phyloP scores from a whole-genome alignment of 116 monocot genomes.

The Posidonia oceanica region DNA sequence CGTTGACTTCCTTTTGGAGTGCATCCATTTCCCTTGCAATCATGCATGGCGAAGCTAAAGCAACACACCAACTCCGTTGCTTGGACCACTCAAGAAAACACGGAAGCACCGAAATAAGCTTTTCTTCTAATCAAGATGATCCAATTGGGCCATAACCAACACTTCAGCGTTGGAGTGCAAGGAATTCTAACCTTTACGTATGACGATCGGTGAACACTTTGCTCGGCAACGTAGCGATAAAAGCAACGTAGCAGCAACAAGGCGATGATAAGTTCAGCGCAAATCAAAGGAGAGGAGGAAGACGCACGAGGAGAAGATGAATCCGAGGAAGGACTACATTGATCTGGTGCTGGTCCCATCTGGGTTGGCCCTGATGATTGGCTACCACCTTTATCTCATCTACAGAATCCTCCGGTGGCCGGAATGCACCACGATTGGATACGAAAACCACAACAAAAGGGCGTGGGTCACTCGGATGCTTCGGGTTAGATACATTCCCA shows the following conservation, averaged over 20 bases:
- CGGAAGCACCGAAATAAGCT: no score
- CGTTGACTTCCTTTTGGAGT: no score
- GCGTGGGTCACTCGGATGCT: slow-evolving; percentile 70
- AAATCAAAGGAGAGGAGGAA: neutral
- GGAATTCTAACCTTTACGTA: neutral
- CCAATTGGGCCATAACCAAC: neutral
- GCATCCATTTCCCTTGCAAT: no score
- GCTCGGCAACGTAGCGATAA: neutral
- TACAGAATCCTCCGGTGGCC: slow-evolving; percentile 49
- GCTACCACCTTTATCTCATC: slow-evolving; percentile 62
- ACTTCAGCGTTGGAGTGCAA: slow-evolving; percentile 1
- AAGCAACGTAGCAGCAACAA: neutral
- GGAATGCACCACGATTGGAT: slow-evolving; percentile 50
- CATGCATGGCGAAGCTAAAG: no score
- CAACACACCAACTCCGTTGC: no score
- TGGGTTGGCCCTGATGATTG: slow-evolving; percentile 46
- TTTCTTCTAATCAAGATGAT: no score
- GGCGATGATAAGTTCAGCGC: neutral
- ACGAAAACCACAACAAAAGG: slow-evolving; percentile 74
- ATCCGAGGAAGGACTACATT: slow-evolving; percentile 5
- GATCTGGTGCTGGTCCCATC: slow-evolving; percentile 61
- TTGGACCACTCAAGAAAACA: no score
- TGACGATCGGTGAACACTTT: neutral
- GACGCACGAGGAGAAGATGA: neutral
- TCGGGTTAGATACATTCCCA: slow-evolving; percentile 18